These are phyloP conservation scores for Amauroascus niger DNA, from an alignment of 2,329 filamentous ascomycete genomes.

Conservation along the genomic window DNA sequence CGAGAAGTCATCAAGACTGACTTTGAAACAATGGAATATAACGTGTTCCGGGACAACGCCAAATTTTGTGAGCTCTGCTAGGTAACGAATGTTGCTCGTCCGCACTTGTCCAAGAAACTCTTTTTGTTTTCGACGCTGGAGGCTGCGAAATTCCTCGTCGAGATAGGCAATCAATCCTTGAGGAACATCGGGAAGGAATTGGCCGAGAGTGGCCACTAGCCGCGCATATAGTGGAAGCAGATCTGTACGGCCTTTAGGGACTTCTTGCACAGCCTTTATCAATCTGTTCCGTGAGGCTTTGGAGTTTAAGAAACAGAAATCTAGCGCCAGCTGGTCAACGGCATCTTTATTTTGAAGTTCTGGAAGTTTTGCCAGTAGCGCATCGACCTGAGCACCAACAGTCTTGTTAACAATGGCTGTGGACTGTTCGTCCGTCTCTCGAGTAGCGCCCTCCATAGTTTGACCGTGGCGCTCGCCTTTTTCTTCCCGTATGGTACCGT, in stretches of 20 bases:
- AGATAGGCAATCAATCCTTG: conserved; percentile 85
- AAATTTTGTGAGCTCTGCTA: conserved; percentile 95
- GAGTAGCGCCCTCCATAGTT: conserved; percentile 37
- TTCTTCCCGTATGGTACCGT: conserved; percentile 35
- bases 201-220: conserved; percentile 81
- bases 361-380: conserved; percentile 74
- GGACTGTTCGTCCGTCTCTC: conserved; percentile 67
- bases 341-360: conserved; percentile 85
- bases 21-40: conserved; percentile 96
- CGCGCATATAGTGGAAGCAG: conserved; percentile 86
- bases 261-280: conserved; percentile 84
- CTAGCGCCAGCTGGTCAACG: conserved; percentile 84
- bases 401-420: conserved; percentile 96
- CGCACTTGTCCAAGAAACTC: conserved; percentile 93
- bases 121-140: conserved; percentile 94
- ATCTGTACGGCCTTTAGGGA: conserved; percentile 88
- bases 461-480: conserved; percentile 33
- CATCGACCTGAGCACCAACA: conserved; percentile 92
- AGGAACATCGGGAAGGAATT: conserved; percentile 89
- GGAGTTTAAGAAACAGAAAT: conserved; percentile 97
- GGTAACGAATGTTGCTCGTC: conserved; percentile 90
- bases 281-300: conserved; percentile 93
- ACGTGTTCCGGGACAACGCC: conserved; percentile 96
- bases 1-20: conserved; percentile 94
- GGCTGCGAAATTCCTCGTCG: conserved; percentile 90